Conservation (phyloP, 768 basidiomycete species). For the Amanita thiersii region DNA sequence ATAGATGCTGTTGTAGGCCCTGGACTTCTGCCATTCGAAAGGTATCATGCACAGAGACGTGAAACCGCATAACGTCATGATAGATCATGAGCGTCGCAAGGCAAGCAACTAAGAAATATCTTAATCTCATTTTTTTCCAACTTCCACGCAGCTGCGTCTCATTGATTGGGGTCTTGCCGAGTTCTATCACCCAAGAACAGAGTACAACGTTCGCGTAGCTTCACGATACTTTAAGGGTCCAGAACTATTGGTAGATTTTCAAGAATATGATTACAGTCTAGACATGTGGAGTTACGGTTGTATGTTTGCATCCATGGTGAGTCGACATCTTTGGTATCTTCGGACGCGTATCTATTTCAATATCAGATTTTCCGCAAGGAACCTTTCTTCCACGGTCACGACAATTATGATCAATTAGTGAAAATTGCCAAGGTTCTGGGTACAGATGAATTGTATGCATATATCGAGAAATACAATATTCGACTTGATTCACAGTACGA, state of each 20-base stretch:
- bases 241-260: conserved; percentile 94
- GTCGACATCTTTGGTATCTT: conserved; percentile 13
- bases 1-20: conserved; percentile 45
- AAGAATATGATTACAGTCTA: conserved; percentile 95
- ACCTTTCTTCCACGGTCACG: conserved; percentile 98
- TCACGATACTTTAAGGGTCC: conserved; percentile 98
- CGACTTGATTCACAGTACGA: conserved; percentile 95
- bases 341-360: conserved; percentile 8
- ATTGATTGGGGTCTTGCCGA: conserved; percentile 99
- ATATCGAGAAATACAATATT: conserved; percentile 93
- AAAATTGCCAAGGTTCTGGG: conserved; percentile 98
- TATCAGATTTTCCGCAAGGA: conserved; percentile 95
- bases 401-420: conserved; percentile 97
- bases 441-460: conserved; percentile 89
- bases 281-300: conserved; percentile 99
- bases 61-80: conserved; percentile 99
- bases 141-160: conserved; percentile 62
- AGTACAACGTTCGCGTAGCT: conserved; percentile 97
- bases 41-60: conserved; percentile 99
- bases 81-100: conserved; percentile 95
- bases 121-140: conserved; percentile 8
- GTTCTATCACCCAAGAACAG: conserved; percentile 96
- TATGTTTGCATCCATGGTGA: conserved; percentile 98
- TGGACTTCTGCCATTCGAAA: conserved; percentile 97
- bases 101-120: conserved; percentile 31